phyloP scores from a whole-genome alignment of 179 eudicot genomes.

The Actinidia polygama region DNA sequence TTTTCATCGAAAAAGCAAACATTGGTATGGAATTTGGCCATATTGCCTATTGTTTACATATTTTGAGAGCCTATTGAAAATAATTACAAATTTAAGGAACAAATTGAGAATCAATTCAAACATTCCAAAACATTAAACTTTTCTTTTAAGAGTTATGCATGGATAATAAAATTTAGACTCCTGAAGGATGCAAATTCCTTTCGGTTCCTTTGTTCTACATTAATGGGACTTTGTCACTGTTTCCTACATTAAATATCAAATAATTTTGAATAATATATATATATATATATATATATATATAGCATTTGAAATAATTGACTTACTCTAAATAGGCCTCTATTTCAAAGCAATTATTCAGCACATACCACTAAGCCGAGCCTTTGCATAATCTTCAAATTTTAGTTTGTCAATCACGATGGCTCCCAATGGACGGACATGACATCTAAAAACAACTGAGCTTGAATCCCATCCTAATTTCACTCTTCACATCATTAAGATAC shows the following conservation, averaged over 20 bases:
- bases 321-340: neutral
- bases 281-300: neutral
- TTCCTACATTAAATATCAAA: neutral
- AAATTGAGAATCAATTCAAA: too few relatives aligned
- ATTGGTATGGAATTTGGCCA: too few relatives aligned
- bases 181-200: neutral
- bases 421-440: neutral
- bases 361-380: neutral
- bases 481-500: neutral
- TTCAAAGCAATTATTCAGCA: neutral
- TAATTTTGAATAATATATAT: neutral
- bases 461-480: neutral
- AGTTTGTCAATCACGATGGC: neutral
- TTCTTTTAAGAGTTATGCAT: too few relatives aligned
- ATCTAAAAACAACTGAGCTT: neutral
- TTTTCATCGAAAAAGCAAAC: too few relatives aligned
- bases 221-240: neutral
- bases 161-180: too few relatives aligned
- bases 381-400: neutral
- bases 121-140: too few relatives aligned
- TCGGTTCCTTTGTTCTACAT: neutral
- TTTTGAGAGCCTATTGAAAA: too few relatives aligned
- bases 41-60: too few relatives aligned
- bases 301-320: neutral
- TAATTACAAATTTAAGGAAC: too few relatives aligned